Evolutionary conservation across 106 monocot genomes (phyloP), one percentile per base, ranked within the genome.

Genomic region (Dendrobium catenatum): DNA sequence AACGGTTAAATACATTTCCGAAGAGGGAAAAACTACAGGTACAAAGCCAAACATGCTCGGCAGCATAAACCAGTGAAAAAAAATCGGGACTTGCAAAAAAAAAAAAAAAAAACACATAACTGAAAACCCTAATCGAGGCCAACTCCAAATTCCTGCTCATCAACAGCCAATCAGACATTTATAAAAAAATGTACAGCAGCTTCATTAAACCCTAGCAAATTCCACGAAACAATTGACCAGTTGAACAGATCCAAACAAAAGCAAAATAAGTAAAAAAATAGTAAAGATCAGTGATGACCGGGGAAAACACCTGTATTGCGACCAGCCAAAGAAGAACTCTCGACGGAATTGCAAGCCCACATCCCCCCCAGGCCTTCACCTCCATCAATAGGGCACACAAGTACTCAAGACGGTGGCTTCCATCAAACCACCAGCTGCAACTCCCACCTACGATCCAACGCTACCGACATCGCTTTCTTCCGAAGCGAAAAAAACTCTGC

Each of bases 311-410:
- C 83, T 83, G 33, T 7, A 78, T 24, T 54, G 48, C 78, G 42
- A 83, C 11, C 20, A 83, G 6, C n/a, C 44, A 68, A 20, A 83
- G 72, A 55, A 68, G 70, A 68, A 19, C 22, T 46, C 78, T 40
- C 0, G 78, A 16, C 40, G 81, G 75, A 61, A 61, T 42, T 82
- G 81, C 70, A 16, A 64, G 2, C 76, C 82, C 61, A 20, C n/a
- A 82, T 64, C 82, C 41, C 10, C 67, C 77, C 77, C 29, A 83
- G 78, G 83, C 55, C 18, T 68, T 77, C 83, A 41, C 83, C 83
- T 78, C 83, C 83, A 83, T 82, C 82, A 82, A 82, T 46, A 26
- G 49, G n/a, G 49, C 76, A 46, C 46, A 42, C 76, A 26, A 26
- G 22, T 26, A 49, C 46, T 49, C 26, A 49, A 76, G 2, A 10